A percentile compares a stretch with the other conserved stretches of the same genome.
These are phyloP conservation scores for Saturnispora saitoi DNA, from an alignment of 805 yeast species.

Conservation along the genomic window DNA sequence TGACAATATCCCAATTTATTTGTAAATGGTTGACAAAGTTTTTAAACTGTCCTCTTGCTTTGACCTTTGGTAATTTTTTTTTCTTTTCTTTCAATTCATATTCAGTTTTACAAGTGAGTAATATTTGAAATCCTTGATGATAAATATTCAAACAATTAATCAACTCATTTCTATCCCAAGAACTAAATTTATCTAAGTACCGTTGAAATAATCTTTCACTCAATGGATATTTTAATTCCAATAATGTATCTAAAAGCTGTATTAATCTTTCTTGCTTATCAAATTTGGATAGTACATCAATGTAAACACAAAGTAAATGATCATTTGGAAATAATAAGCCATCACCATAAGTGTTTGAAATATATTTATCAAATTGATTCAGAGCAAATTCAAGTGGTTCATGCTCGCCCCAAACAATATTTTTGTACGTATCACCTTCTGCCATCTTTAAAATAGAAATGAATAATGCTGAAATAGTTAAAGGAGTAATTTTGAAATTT, in stretches of 20 bases:
- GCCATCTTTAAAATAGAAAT: constrained; percentile 34
- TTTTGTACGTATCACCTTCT: constrained; percentile 13
- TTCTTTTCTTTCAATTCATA: constrained; percentile 17
- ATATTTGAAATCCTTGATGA: constrained; percentile 11
- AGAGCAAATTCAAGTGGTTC: constrained; percentile 55
- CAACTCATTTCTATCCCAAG: constrained; percentile 18
- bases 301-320: constrained; percentile 44
- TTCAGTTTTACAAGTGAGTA: constrained; percentile 19
- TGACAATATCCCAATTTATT: constrained; percentile 26
- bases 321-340: constrained; percentile 36
- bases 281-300: constrained; percentile 39
- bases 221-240: constrained; percentile 29
- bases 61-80: constrained; percentile 5
- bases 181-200: constrained; percentile 16
- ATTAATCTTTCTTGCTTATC: constrained; percentile 42
- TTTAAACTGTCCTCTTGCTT: constrained; percentile 17
- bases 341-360: constrained; percentile 29
- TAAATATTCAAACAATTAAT: constrained; percentile 18
- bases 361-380: constrained; percentile 41
- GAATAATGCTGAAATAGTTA: constrained; percentile 38
- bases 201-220: constrained; percentile 15
- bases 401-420: constrained; percentile 37
- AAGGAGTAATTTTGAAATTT: constrained; percentile 16
- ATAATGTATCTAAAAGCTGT: constrained; percentile 48
- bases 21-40: constrained; percentile 19